Evolutionary conservation across 108 stramenopile species (phyloP).

Genomic region (Chaetoceros tenuissimus): DNA sequence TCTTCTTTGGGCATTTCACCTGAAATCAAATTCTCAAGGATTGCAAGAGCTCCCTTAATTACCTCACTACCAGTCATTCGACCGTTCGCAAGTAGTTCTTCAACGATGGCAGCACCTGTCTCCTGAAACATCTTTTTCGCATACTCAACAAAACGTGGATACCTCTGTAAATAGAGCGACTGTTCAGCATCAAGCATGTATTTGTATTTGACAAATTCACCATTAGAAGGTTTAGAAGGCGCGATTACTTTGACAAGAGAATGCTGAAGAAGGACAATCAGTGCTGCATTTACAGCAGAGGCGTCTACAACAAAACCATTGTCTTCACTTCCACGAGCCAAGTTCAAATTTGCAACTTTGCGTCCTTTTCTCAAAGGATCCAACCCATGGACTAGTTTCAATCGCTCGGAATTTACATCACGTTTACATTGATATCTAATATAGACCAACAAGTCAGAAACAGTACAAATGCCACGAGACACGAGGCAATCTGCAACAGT

Average conservation of each 20-base stretch:
- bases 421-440: conserved; percentile 32
- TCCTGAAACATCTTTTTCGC: conserved; percentile 40
- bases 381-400: not conserved
- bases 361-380: not conserved
- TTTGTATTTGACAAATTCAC: conserved; percentile 9
- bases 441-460: conserved; percentile 28
- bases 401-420: conserved; percentile 1
- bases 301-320: conserved; percentile 35
- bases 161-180: conserved; percentile 47
- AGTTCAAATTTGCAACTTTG: conserved; percentile 23
- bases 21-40: conserved; percentile 41
- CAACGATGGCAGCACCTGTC: conserved; percentile 43
- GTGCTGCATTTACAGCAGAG: conserved; percentile 45
- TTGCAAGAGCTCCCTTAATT: conserved; percentile 41
- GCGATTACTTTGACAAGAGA: conserved; percentile 39
- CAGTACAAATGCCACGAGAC: conserved; percentile 29
- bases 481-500: conserved; percentile 64
- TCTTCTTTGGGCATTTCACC: conserved; percentile 44
- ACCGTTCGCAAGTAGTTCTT: conserved; percentile 49
- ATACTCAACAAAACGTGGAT: conserved; percentile 58
- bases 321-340: conserved; percentile 26
- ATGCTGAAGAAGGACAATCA: conserved; percentile 69
- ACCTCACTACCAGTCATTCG: conserved; percentile 53
- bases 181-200: conserved; percentile 45
- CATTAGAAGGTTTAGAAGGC: conserved; percentile 1